Evolutionary conservation across 495 filamentous ascomycete genomes (phyloP), one percentile per base, ranked within the genome.

Genomic region (Friedmanniomyces simplex): DNA sequence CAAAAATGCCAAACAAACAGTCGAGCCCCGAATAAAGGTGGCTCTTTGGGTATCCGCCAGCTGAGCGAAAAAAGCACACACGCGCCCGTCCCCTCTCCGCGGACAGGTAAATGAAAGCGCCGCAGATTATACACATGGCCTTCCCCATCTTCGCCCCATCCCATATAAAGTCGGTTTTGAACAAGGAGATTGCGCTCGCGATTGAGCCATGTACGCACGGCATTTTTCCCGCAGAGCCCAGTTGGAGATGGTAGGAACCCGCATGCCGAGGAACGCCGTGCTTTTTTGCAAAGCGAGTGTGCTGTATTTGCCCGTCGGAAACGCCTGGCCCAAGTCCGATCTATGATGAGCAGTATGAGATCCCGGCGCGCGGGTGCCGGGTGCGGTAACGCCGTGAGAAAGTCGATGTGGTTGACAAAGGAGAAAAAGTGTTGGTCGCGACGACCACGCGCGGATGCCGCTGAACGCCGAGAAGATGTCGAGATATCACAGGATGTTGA

Each of bases 1-100:
- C 39, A 13, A 16, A 49, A 24, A 49, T 25, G 46, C 50, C 25
- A 52, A 10, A 4, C 47, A 20, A 52, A 32, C 24, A 52, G 25
- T 36, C 50, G 50, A 52, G 50, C 50, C 14, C 2, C 6, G 4
- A 22, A 16, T n/a, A n/a, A n/a, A n/a, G n/a, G n/a, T n/a, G 30
- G 11, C 30, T 37, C 24, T 52, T 52, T 5, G 50, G 50, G 50
- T 54, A 54, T 54, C 52, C 52, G 52, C 52, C 52, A 54, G 50
- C 50, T 5, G 46, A 21, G 20, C 11, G n/a, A 22, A 22, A 21
- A 52, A 52, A 52, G 32, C 25, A 22, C 13, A 34, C 1, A 3
- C n/a, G n/a, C 11, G 32, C 52, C n/a, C 32, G 3, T 20, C 49
- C 26, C 2, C 25, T 5, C 25, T 25, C 7, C 49, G 2, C 11